These are phyloP conservation scores for Daldinia loculata DNA, from an alignment of 495 filamentous ascomycete genomes.

Conservation along the genomic window DNA sequence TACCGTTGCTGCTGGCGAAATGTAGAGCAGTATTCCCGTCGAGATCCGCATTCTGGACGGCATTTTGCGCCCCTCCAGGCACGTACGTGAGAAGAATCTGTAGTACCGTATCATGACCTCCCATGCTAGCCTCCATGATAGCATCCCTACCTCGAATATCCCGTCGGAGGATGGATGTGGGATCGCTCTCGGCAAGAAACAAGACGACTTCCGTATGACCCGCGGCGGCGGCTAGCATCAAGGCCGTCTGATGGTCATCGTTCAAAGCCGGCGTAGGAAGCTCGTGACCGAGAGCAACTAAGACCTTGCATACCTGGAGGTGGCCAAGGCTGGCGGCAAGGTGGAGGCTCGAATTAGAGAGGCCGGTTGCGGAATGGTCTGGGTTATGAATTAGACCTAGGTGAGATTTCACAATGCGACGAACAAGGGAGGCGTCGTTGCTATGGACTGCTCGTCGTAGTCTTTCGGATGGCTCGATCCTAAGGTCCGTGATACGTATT, in stretches of 20 bases:
- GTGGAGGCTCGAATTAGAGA: conserved; percentile 79
- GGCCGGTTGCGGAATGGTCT: conserved; percentile 62
- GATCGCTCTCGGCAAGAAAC: conserved; percentile 58
- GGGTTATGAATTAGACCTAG: conserved; percentile 75
- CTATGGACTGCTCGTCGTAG: conserved; percentile 76
- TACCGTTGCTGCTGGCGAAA: conserved; percentile 70
- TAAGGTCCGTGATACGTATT: conserved; percentile 37
- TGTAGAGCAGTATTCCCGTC: conserved; percentile 83
- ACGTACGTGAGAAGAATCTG: conserved; percentile 66
- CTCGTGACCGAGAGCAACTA: conserved; percentile 67
- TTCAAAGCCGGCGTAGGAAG: conserved; percentile 69
- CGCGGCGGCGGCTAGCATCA: conserved; percentile 66
- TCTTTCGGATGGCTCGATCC: conserved; percentile 72
- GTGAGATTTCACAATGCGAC: conserved; percentile 76
- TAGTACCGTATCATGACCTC: conserved; percentile 66
- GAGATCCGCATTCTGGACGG: conserved; percentile 61
- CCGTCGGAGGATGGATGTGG: conserved; percentile 57
- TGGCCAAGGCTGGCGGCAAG: conserved; percentile 75
- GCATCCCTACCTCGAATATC: conserved; percentile 67
- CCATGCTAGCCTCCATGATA: conserved; percentile 63
- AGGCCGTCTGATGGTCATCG: conserved; percentile 74
- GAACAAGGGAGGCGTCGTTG: conserved; percentile 73
- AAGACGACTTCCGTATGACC: conserved; percentile 69
- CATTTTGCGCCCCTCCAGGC: conserved; percentile 56
- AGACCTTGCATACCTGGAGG: conserved; percentile 64